Evolutionary conservation across 805 yeast genomes (phyloP).

Genomic region (Teunomyces stri): DNA sequence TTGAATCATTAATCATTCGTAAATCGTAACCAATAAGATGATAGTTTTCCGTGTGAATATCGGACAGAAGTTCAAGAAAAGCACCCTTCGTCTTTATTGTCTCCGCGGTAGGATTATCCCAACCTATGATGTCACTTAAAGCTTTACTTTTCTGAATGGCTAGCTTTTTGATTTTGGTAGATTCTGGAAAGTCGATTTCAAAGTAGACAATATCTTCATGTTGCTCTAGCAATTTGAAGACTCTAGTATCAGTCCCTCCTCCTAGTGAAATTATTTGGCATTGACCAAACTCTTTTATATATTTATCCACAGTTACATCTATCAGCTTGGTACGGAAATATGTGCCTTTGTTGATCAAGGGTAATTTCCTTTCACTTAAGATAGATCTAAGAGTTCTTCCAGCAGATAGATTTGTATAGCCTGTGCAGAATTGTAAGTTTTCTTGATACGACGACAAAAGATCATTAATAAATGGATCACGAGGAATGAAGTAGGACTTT

Average conservation of each 20-base stretch:
- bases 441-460: constrained; percentile 35
- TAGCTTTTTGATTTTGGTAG: constrained; percentile 49
- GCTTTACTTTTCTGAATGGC: constrained; percentile 37
- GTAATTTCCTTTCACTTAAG: constrained; percentile 48
- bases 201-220: constrained; percentile 39
- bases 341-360: constrained; percentile 71
- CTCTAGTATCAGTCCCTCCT: constrained; percentile 76
- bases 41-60: constrained; percentile 42
- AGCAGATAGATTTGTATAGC: constrained; percentile 39
- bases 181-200: constrained; percentile 64
- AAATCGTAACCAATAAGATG: constrained; percentile 57
- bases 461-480: constrained; percentile 34
- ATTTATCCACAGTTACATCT: constrained; percentile 44
- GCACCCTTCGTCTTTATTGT: constrained; percentile 16
- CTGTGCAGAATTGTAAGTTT: constrained; percentile 38
- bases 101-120: constrained; percentile 7
- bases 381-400: constrained; percentile 37
- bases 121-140: constrained; percentile 25
- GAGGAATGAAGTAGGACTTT: constrained; percentile 44
- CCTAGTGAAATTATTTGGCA: constrained; percentile 70
- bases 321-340: constrained; percentile 58
- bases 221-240: constrained; percentile 46
- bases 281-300: constrained; percentile 26
- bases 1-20: constrained; percentile 26
- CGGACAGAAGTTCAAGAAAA: constrained; percentile 23